phyloP scores from a whole-genome alignment of 495 filamentous ascomycete species.

The Trichoderma erinaceum region DNA sequence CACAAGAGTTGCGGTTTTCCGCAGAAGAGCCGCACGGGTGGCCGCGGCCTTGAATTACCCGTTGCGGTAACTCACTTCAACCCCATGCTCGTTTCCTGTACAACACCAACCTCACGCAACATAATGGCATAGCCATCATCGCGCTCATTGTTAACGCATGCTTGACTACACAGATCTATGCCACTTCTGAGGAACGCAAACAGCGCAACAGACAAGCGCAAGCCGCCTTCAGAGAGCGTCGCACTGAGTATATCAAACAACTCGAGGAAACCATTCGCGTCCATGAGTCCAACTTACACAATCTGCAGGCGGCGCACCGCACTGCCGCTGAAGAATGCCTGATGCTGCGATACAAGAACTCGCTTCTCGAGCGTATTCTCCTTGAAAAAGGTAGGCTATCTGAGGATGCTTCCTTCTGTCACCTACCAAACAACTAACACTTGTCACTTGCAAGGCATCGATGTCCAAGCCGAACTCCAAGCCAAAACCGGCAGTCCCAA shows the following conservation, averaged over 20 bases:
- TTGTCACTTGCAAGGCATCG: slow-evolving; percentile 59
- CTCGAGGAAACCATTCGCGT: slow-evolving; percentile 95
- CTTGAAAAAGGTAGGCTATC: slow-evolving; percentile 75
- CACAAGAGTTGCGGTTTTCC: not conserved
- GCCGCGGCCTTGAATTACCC: not conserved
- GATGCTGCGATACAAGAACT: slow-evolving; percentile 98
- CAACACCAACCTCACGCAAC: slow-evolving; percentile 30
- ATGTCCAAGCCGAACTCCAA: slow-evolving; percentile 91
- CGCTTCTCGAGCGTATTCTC: slow-evolving; percentile 86
- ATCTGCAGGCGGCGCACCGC: slow-evolving; percentile 87
- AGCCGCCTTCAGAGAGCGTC: slow-evolving; percentile 90
- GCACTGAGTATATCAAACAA: slow-evolving; percentile 99
- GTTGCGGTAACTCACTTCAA: slow-evolving; percentile 18
- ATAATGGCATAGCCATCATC: slow-evolving; percentile 21
- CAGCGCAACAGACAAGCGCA: slow-evolving; percentile 96
- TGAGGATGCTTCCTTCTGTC: not conserved
- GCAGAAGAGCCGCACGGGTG: not conserved
- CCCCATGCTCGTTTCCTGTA: slow-evolving; percentile 22
- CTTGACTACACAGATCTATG: slow-evolving; percentile 67
- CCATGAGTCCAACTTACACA: slow-evolving; percentile 88
- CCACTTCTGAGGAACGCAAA: slow-evolving; percentile 96
- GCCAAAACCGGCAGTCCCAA: slow-evolving; percentile 76
- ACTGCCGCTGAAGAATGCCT: slow-evolving; percentile 94
- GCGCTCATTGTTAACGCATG: slow-evolving; percentile 21
- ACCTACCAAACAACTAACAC: not conserved